A percentile compares a stretch with the other conserved stretches of the same genome.
Conservation (phyloP, 2,329 filamentous ascomycete species). For the Zalaria obscura region DNA sequence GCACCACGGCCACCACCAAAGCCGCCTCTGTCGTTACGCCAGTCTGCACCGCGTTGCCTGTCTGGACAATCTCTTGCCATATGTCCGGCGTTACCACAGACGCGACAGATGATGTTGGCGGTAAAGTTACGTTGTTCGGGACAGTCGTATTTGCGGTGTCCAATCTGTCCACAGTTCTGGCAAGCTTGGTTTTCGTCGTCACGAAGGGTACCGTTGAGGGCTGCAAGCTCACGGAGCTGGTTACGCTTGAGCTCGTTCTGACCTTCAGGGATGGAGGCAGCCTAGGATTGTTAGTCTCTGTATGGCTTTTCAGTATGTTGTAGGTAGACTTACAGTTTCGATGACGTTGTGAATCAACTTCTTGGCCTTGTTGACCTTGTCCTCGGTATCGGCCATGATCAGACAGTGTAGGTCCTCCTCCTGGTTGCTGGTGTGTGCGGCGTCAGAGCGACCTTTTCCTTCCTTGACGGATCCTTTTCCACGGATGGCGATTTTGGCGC, state of each 20-base stretch:
- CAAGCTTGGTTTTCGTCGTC: slow-evolving; percentile 99
- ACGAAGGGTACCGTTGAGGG: slow-evolving; percentile 95
- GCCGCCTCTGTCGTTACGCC: slow-evolving; percentile 60
- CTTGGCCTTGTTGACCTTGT: slow-evolving; percentile 99
- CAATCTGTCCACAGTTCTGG: slow-evolving; percentile 97
- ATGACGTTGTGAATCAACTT: slow-evolving; percentile 97
- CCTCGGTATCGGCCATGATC: slow-evolving; percentile 99
- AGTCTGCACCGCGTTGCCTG: slow-evolving; percentile 75
- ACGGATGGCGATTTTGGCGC: slow-evolving; percentile 97
- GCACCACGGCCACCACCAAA: slow-evolving; percentile 26
- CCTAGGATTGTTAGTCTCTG: slow-evolving; percentile 46
- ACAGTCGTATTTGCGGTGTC: slow-evolving; percentile 97
- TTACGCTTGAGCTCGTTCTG: slow-evolving; percentile 99
- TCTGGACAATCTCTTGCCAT: slow-evolving; percentile 98
- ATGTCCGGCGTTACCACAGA: slow-evolving; percentile 94
- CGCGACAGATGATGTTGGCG: slow-evolving; percentile 97
- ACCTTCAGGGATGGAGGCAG: slow-evolving; percentile 93
- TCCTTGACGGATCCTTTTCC: slow-evolving; percentile 99
- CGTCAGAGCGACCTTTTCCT: slow-evolving; percentile 97
- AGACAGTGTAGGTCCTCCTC: slow-evolving; percentile 98
- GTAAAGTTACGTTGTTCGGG: slow-evolving; percentile 96
- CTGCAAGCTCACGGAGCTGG: slow-evolving; percentile 91
- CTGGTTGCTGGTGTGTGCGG: slow-evolving; percentile 98
- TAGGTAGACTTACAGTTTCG: slow-evolving; percentile 64
- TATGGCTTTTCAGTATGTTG: background rate